Evolutionary conservation across 345 rosid genomes (phyloP).

Genomic region (Ailanthus altissimus): DNA sequence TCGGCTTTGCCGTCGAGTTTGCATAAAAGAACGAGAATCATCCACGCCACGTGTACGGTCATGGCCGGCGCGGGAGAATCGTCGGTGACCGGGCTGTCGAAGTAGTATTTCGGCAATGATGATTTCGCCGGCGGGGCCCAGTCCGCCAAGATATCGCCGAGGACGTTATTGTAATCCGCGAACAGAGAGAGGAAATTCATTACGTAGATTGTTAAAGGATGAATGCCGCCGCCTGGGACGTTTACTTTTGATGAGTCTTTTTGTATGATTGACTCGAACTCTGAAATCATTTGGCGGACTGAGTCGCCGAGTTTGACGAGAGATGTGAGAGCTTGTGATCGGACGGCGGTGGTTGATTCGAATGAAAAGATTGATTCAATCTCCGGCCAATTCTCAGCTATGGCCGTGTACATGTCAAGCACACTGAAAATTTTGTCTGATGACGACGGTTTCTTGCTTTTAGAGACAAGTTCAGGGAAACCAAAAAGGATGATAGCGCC

Average conservation of each 20-base stretch:
- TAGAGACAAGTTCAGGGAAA: constrained; percentile 57
- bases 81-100: constrained; percentile 25
- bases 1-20: constrained; percentile 66
- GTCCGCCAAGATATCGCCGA: constrained; percentile 43
- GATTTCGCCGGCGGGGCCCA: constrained; percentile 42
- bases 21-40: constrained; percentile 61
- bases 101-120: constrained; percentile 42
- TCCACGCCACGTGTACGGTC: constrained; percentile 53
- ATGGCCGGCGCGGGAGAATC: constrained; percentile 38
- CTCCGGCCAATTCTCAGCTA: constrained; percentile 45
- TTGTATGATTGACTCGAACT: constrained; percentile 48
- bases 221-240: constrained; percentile 53
- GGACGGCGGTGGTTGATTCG: constrained; percentile 41
- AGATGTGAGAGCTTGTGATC: constrained; percentile 49
- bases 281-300: constrained; percentile 34
- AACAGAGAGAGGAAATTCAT: constrained; percentile 60
- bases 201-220: constrained; percentile 46
- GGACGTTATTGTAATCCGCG: constrained; percentile 48
- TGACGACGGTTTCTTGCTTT: constrained; percentile 43
- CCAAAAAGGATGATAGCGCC: constrained; percentile 59
- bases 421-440: constrained; percentile 58
- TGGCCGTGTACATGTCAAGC: constrained; percentile 53
- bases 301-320: constrained; percentile 55
- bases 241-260: constrained; percentile 52
- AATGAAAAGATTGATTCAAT: constrained; percentile 57